Evolutionary conservation across 176 grass and related monocot genomes (phyloP).

Genomic region (Eleusine indica): DNA sequence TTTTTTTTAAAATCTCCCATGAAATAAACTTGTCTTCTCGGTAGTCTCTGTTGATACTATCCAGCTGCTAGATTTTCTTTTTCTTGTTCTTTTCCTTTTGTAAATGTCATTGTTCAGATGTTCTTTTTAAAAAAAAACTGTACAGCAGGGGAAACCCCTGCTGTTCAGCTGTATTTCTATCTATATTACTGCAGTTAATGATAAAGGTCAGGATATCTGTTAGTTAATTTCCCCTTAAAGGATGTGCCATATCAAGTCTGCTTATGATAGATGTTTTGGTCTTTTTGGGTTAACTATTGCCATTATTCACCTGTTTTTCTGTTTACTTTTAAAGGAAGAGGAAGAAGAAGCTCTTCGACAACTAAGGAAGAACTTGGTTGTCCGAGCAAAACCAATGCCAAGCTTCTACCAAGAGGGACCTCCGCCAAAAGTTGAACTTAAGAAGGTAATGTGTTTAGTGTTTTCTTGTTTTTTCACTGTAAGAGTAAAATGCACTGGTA

Average conservation of each 20-base stretch:
- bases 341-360: conserved; percentile 86
- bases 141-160: too few species aligned
- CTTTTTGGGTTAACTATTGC: conserved; percentile 4
- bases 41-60: background rate
- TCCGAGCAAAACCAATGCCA: conserved; percentile 90
- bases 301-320: conserved; percentile 11
- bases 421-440: conserved; percentile 85
- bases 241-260: background rate
- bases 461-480: background rate
- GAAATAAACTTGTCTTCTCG: too few species aligned
- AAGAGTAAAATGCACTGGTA: background rate
- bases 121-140: too few species aligned
- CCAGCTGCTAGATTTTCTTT: background rate
- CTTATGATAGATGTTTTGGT: conserved; percentile 16
- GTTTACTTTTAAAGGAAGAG: conserved; percentile 71
- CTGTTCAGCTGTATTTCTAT: background rate
- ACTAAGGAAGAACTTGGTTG: conserved; percentile 84
- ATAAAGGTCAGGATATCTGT: background rate
- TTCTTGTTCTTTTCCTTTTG: background rate
- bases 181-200: background rate
- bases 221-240: conserved; percentile 1
- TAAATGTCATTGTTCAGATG: background rate
- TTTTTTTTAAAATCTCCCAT: too few species aligned
- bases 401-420: conserved; percentile 92
- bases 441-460: conserved; percentile 57